phyloP scores from a whole-genome alignment of 2,329 filamentous ascomycete species.

The Claviceps sp. region DNA sequence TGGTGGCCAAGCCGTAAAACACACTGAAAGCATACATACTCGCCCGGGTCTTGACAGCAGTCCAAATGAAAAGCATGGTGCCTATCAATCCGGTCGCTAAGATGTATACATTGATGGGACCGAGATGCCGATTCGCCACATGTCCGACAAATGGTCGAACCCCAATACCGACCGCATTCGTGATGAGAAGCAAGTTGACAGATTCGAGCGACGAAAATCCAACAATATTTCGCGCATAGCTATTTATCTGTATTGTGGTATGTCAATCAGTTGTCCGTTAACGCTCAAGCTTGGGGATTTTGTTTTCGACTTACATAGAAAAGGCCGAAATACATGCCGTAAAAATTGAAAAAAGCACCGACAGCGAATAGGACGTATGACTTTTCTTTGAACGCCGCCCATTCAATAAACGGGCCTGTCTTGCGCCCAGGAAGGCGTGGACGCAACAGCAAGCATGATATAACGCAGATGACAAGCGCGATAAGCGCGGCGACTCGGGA shows the following conservation, averaged over 20 bases:
- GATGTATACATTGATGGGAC: constrained; percentile 42
- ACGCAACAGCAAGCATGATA: constrained; percentile 26
- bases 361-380: constrained; percentile 40
- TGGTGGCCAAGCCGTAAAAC: constrained; percentile 30
- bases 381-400: constrained; percentile 40
- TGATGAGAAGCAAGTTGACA: constrained; percentile 41
- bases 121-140: constrained; percentile 37
- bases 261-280: neutral
- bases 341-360: constrained; percentile 32
- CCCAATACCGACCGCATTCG: constrained; percentile 42
- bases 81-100: constrained; percentile 31
- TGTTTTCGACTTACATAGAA: constrained; percentile 22
- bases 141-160: constrained; percentile 39
- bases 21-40: constrained; percentile 31
- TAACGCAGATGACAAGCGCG: constrained; percentile 29
- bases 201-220: constrained; percentile 34
- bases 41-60: constrained; percentile 27
- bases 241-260: constrained; percentile 13
- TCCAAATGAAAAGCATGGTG: constrained; percentile 42
- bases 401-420: constrained; percentile 39
- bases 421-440: constrained; percentile 34
- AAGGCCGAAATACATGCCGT: constrained; percentile 25
- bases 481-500: constrained; percentile 54
- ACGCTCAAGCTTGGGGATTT: neutral
- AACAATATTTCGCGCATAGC: constrained; percentile 28